Conservation (phyloP, 345 rosid genomes). For the Schrenkiella parvula region DNA sequence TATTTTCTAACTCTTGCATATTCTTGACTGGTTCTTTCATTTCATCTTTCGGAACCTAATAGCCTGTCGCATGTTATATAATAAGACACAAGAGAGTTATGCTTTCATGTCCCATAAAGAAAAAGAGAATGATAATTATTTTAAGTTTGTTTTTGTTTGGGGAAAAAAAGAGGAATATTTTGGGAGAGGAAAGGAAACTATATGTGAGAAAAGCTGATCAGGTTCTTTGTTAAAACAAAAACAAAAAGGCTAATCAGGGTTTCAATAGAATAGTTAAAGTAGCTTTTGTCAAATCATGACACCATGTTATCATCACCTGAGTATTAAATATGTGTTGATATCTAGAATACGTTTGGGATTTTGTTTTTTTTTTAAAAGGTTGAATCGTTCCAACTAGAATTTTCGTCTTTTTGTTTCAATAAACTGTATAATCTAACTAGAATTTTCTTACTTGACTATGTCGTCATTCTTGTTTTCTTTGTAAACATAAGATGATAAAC, state of each 20-base stretch:
- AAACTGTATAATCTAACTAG: not conserved
- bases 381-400: constrained; percentile 2
- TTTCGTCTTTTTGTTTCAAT: not conserved
- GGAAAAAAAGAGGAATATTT: not conserved
- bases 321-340: not conserved
- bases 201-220: not conserved
- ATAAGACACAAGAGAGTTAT: not conserved
- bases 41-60: not conserved
- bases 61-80: not conserved
- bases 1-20: not conserved
- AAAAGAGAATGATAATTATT: not conserved
- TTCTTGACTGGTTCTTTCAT: not conserved
- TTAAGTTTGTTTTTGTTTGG: constrained; percentile 2
- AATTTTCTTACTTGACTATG: not conserved
- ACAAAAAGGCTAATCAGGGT: not conserved
- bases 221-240: too few relatives aligned
- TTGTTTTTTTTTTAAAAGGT: too few relatives aligned
- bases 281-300: constrained; percentile 7
- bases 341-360: not conserved
- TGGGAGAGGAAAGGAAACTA: not conserved
- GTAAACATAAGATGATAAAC: not conserved
- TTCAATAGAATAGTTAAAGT: not conserved
- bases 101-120: not conserved
- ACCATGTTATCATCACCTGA: constrained; percentile 18
- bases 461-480: not conserved